A percentile compares a stretch with the other conserved stretches of the same genome.
Conservation (phyloP, 441 rosid species). For the Populus hybrid region DNA sequence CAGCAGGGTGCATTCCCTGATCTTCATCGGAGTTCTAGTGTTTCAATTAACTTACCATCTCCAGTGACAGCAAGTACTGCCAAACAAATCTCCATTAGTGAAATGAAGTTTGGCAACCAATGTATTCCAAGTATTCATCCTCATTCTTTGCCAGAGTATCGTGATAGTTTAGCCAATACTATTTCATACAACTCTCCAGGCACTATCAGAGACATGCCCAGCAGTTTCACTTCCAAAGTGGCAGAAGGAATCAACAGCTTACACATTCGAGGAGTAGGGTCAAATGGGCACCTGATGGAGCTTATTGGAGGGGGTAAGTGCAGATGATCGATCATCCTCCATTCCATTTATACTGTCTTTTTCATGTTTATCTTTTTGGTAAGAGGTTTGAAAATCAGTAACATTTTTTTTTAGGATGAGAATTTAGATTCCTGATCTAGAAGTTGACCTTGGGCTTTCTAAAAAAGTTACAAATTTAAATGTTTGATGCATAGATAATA, state of each 20-base stretch:
- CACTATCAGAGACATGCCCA: constrained; percentile 43
- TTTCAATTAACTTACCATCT: constrained; percentile 46
- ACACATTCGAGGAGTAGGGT: constrained; percentile 49
- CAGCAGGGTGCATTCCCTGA: constrained; percentile 34
- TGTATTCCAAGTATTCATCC: constrained; percentile 40
- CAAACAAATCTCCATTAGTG: constrained; percentile 37
- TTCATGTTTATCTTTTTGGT: background rate
- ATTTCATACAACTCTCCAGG: constrained; percentile 38
- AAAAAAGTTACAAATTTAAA: background rate
- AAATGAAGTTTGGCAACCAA: constrained; percentile 36
- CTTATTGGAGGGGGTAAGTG: constrained; percentile 72
- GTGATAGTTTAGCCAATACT: constrained; percentile 38
- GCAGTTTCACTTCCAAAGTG: constrained; percentile 44
- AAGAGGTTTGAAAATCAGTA: background rate
- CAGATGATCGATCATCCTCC: constrained; percentile 24
- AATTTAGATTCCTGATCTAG: background rate
- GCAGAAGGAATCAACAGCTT: constrained; percentile 57
- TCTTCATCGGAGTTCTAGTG: constrained; percentile 44
- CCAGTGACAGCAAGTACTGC: constrained; percentile 37
- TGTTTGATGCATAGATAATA: background rate
- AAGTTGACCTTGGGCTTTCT: background rate
- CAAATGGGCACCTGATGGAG: constrained; percentile 60
- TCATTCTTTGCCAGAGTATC: constrained; percentile 58
- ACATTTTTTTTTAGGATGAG: background rate
- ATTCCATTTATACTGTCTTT: constrained; percentile 4